phyloP scores from a whole-genome alignment of 306 rosid species.

The Cyclanthera cordifolia region DNA sequence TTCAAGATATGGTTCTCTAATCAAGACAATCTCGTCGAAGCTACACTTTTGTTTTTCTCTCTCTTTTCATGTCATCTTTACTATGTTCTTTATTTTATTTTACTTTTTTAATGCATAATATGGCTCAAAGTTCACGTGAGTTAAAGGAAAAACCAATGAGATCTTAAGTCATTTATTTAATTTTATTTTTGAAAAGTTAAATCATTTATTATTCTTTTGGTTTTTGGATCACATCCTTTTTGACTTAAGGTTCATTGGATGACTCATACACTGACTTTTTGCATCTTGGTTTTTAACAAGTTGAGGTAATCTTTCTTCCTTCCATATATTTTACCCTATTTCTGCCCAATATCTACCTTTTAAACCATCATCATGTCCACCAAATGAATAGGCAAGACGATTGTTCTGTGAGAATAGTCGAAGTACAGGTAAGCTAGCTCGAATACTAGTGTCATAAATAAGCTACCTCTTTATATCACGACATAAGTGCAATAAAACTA shows the following conservation, averaged over 20 bases:
- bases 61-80: neutral
- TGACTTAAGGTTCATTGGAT: slow-evolving; percentile 5
- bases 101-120: neutral
- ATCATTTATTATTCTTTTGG: neutral
- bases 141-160: neutral
- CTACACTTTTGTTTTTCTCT: slow-evolving; percentile 6
- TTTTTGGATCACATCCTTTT: slow-evolving; percentile 5
- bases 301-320: slow-evolving; percentile 7
- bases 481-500: neutral
- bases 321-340: neutral
- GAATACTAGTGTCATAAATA: too few species aligned
- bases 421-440: too few species aligned
- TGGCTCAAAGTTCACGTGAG: slow-evolving; percentile 5
- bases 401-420: too few species aligned
- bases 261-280: slow-evolving; percentile 11
- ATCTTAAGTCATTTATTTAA: neutral
- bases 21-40: slow-evolving; percentile 20
- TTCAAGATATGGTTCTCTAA: slow-evolving; percentile 4
- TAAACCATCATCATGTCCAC: neutral
- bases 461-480: neutral
- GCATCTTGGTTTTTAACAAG: neutral
- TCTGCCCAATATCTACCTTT: neutral
- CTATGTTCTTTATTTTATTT: neutral
- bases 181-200: too few species aligned
- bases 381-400: too few species aligned